Evolutionary conservation across 2,329 filamentous ascomycete genomes (phyloP).

Genomic region (Neofusicoccum sp.): DNA sequence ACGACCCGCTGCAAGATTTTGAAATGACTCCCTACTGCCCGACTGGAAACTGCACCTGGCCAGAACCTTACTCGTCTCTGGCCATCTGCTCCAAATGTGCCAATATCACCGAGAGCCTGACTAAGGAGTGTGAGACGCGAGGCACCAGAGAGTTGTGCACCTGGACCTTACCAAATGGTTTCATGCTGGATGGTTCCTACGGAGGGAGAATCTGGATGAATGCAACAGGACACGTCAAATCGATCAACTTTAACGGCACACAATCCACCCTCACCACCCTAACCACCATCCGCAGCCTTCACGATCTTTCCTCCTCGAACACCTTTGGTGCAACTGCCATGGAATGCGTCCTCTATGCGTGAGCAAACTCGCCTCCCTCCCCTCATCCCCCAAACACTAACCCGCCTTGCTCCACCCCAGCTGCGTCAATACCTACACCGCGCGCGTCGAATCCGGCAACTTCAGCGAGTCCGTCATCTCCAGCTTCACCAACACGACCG

Average conservation of each 20-base stretch:
- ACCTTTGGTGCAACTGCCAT: neutral
- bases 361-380: neutral
- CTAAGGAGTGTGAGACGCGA: neutral
- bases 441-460: neutral
- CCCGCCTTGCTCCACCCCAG: neutral
- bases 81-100: slow-evolving; percentile 17
- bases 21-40: slow-evolving; percentile 10
- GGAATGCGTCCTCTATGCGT: slow-evolving; percentile 11
- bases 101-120: slow-evolving; percentile 15
- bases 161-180: neutral
- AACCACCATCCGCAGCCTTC: neutral
- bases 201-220: neutral
- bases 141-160: neutral
- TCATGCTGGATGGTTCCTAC: neutral
- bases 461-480: neutral
- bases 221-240: neutral
- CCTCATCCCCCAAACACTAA: neutral
- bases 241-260: slow-evolving; percentile 2
- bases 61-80: slow-evolving; percentile 13
- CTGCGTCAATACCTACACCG: slow-evolving; percentile 3
- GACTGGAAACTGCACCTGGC: slow-evolving; percentile 20
- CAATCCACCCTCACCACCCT: neutral
- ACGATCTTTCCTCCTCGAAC: neutral
- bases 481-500: neutral
- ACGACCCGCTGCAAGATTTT: neutral